Evolutionary conservation across 768 basidiomycete species (phyloP).

Genomic region (Pleurotus tuber-regium): DNA sequence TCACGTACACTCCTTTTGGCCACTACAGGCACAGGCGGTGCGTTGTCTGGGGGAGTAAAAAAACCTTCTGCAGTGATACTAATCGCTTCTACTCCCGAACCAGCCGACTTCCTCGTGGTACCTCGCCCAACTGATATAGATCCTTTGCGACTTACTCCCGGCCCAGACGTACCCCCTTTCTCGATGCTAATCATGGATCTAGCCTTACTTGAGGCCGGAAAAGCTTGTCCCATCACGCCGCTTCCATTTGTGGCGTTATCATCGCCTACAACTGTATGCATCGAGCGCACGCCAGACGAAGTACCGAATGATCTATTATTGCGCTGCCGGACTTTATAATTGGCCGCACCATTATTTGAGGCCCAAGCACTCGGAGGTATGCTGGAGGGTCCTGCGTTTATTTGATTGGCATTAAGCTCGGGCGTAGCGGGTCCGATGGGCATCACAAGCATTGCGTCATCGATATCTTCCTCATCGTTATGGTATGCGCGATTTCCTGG

Average conservation of each 20-base stretch:
- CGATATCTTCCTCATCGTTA: slow-evolving; percentile 30
- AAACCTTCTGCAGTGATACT: slow-evolving; percentile 78
- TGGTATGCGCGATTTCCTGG: slow-evolving; percentile 19
- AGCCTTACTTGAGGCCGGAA: slow-evolving; percentile 35
- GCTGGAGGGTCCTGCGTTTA: not conserved
- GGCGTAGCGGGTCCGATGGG: slow-evolving; percentile 47
- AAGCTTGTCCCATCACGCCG: no score
- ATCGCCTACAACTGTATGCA: slow-evolving; percentile 30
- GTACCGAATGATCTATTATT: slow-evolving; percentile 22
- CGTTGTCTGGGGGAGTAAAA: slow-evolving; percentile 54
- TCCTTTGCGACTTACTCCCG: slow-evolving; percentile 42
- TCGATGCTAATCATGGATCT: slow-evolving; percentile 72
- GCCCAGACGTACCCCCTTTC: slow-evolving; percentile 29
- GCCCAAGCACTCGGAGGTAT: slow-evolving; percentile 38
- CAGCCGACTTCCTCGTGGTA: slow-evolving; percentile 59
- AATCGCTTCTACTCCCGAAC: slow-evolving; percentile 73
- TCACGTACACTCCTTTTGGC: not conserved
- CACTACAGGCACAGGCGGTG: slow-evolving; percentile 30
- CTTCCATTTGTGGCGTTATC: slow-evolving; percentile 19
- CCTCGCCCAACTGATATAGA: slow-evolving; percentile 68
- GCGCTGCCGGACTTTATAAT: slow-evolving; percentile 41
- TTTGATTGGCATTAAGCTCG: not conserved
- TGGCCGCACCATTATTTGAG: slow-evolving; percentile 18
- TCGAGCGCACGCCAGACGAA: slow-evolving; percentile 26
- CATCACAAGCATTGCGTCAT: slow-evolving; percentile 76